Base-by-base conservation (phyloP, 768 basidiomycete genomes). In the Rhodosporidiobolus sp. region DNA sequence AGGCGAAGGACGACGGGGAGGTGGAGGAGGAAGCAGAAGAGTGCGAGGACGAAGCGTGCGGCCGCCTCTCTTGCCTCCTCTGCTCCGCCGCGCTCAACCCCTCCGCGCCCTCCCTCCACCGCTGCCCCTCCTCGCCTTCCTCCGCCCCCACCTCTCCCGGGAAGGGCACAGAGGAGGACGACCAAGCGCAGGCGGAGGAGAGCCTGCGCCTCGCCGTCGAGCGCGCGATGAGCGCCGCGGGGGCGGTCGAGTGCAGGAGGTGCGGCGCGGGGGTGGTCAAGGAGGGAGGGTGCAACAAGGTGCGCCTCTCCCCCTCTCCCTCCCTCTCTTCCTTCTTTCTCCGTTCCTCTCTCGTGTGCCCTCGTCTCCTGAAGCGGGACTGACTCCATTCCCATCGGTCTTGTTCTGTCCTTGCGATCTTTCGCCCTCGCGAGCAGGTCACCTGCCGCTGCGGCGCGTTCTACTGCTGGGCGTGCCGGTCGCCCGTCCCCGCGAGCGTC, bases 191-290 rank as follows among this genome's bases (percentile, higher is more conserved):
- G 7, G 63, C 53, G 52, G 58, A 70, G 58, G 63, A 70, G 28
- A 46, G 52, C 16, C 22, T 70, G 32, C 45, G 69, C 26, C 48
- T 70, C 19, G 69, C 56, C 4, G 63, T 65, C 32, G 69, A 70
- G 63, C 20, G 28, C 34, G 69, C 69, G 19, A 70, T 65, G 69
- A 70, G 58, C 50, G 58, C 34, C 24, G 69, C 69, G 7, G 63
- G 32, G 16, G 28, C 16, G 50, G 26, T 57, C 43, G 38, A 30
- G 19, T 70, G 69, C 43, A 48, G 46, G 45, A 35, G 53, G 43
- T 70, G 69, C 32, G 69, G 63, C 3, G 63, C 48, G 4, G 46
- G 46, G 32, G 52, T 60, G 28, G n/a, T 24, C 7, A 70, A 70
- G 46, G 28, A 48, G 46, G 30, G 17, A 0, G 60, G 60, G 5